phyloP scores from a whole-genome alignment of 345 rosid species.

The Populus simonii region DNA sequence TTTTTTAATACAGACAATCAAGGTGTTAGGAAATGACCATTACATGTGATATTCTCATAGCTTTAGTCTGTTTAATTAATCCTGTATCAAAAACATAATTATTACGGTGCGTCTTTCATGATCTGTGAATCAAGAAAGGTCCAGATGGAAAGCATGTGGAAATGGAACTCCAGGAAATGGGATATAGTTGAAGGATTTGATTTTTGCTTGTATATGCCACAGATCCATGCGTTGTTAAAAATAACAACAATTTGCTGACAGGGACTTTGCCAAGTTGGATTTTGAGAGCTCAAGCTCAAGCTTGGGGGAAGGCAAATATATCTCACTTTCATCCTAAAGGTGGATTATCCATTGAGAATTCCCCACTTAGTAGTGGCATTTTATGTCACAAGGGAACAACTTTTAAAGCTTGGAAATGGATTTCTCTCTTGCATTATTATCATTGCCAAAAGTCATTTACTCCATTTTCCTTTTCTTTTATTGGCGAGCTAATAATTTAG shows the following conservation, averaged over 20 bases:
- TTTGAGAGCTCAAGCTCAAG: constrained; percentile 14
- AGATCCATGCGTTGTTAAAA: constrained; percentile 15
- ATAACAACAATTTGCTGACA: constrained; percentile 19
- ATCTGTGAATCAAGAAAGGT: constrained; percentile 25
- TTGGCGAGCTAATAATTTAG: constrained; percentile 31
- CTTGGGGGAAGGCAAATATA: background rate
- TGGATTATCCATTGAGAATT: constrained; percentile 31
- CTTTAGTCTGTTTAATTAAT: background rate
- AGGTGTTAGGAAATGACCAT: constrained; percentile 22
- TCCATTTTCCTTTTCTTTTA: constrained; percentile 11
- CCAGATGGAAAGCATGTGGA: constrained; percentile 39
- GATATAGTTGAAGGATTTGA: constrained; percentile 17
- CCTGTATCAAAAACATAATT: constrained; percentile 29
- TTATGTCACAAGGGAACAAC: background rate
- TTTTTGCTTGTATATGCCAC: constrained; percentile 5
- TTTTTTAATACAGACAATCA: background rate
- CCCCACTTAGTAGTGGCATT: constrained; percentile 25
- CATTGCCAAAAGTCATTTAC: constrained; percentile 7
- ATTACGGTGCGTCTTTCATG: constrained; percentile 25
- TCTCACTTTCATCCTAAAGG: constrained; percentile 17
- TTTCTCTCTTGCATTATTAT: background rate
- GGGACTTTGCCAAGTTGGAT: constrained; percentile 24
- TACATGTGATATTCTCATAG: constrained; percentile 19
- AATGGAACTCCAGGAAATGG: constrained; percentile 10
- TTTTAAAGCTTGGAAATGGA: background rate